Conservation (phyloP, 495 filamentous ascomycete genomes). For the Saxophila tyrrhenica region DNA sequence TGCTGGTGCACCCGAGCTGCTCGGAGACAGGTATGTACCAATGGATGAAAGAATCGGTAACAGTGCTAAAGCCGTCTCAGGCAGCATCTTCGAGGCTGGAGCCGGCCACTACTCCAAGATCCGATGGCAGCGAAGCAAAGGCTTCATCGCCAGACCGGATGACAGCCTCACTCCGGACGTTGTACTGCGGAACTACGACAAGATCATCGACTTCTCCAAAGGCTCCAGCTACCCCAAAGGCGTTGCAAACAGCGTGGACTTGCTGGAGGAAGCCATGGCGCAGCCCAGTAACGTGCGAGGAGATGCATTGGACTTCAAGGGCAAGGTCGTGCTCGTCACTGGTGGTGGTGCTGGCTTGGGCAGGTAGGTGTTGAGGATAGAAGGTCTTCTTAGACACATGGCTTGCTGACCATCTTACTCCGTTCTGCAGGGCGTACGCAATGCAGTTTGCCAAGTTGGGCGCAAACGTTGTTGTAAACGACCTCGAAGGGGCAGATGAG, state of each 20-base stretch:
- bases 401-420: too few species aligned
- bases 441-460: conserved; percentile 13
- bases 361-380: too few species aligned
- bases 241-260: conserved; percentile 6
- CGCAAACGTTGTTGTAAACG: conserved; percentile 17
- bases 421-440: conserved; percentile 12
- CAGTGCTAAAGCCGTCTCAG: too few species aligned
- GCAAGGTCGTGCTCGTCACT: conserved; percentile 14
- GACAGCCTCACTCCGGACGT: conserved; percentile 11
- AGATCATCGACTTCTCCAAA: conserved; percentile 12
- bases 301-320: conserved; percentile 8
- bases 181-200: conserved; percentile 10
- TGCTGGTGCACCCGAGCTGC: conserved; percentile 11
- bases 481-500: conserved; percentile 10
- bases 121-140: conserved; percentile 14
- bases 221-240: conserved; percentile 3
- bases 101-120: conserved; percentile 15
- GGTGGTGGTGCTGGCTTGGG: conserved; percentile 16
- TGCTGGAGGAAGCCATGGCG: conserved; percentile 8
- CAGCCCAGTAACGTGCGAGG: conserved; percentile 2
- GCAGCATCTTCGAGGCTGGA: conserved; percentile 16
- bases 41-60: too few species aligned
- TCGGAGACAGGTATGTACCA: conserved; percentile 12
- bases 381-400: too few species aligned
- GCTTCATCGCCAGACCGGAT: conserved; percentile 12